Base-by-base conservation (phyloP, 192 early-diverging fungal species). In the Cetraspora pellucida region DNA sequence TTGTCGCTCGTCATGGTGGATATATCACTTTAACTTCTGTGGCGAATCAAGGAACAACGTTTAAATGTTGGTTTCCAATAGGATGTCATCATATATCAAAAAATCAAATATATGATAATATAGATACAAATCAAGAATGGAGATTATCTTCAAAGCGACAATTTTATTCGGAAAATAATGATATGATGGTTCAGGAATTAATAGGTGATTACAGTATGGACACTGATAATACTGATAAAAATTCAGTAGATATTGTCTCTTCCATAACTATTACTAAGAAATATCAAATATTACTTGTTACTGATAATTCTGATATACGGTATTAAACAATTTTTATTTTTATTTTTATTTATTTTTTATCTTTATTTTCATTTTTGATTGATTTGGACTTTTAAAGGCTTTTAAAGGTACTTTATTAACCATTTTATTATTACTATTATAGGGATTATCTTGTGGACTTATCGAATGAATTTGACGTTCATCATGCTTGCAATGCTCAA, bases 1-100 rank as follows among this genome's bases (percentile, higher is more conserved):
- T 91, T 10, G 82, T 86, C 1, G 82, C 83, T 30, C 72, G 86
- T 3, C 88, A 89, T 77, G 85, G 85, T 2, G 90, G 90, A 4
- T 37, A 49, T 8, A 81, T 90, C 0, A 70, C 70, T 1, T 77
- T 89, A 0, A 49, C 63, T 0, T 87, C 85, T 11, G 77, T 49
- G 1, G 37, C 87, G 17, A 86, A 83, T 14, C 71, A 78, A 19
- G 88, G 90, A 2, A 77, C 85, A 3, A 85, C 83, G 25, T 88
- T 89, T 60, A 77, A 61, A 30, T 77, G 89, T 7, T 74, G 72
- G 69, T 80, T 90, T 45, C 87, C 89, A 23, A 77, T 82, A 44
- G 89, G 89, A 6, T 74, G 75, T 21, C 21, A 46, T 2, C 89
- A 90, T 46, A 77, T 86, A 13, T 84, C 89, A 11, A 73, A 47